These are phyloP conservation scores for Chrysoporthe cubensis DNA, from an alignment of 2,329 filamentous ascomycete genomes.

Conservation along the genomic window DNA sequence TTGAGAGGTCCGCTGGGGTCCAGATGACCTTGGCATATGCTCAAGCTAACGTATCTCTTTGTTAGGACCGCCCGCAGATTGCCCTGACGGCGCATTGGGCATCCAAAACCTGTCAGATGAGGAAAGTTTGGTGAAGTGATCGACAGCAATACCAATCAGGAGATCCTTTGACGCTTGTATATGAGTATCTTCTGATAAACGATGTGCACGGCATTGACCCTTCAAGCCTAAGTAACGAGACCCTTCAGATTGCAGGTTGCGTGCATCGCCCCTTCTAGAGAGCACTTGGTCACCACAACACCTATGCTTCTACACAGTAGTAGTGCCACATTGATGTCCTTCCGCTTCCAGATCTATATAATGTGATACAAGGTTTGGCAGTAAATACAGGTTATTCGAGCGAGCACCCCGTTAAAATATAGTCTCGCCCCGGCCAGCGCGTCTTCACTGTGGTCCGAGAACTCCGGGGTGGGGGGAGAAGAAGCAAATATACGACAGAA, in stretches of 20 bases:
- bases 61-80: background rate
- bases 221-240: background rate
- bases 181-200: background rate
- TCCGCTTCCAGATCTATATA: too few species aligned
- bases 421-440: too few species aligned
- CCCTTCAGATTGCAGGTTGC: background rate
- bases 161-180: background rate
- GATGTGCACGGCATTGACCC: background rate
- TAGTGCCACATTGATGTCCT: too few species aligned
- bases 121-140: slow-evolving; percentile 4
- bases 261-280: background rate
- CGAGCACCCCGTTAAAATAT: too few species aligned
- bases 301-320: background rate
- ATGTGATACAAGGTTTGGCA: too few species aligned
- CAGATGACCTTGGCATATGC: slow-evolving; percentile 19
- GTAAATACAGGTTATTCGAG: too few species aligned
- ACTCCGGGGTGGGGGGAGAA: background rate
- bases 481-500: slow-evolving; percentile 2
- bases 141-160: slow-evolving; percentile 6
- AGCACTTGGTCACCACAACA: background rate
- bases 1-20: slow-evolving; percentile 6
- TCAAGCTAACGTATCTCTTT: slow-evolving; percentile 3
- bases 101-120: slow-evolving; percentile 21
- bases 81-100: slow-evolving; percentile 1
- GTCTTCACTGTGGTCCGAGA: background rate